Percentiles rank a stretch among this genome's conserved stretches.
Conservation (phyloP, 805 yeast genomes). For the Suhomyces sp. region DNA sequence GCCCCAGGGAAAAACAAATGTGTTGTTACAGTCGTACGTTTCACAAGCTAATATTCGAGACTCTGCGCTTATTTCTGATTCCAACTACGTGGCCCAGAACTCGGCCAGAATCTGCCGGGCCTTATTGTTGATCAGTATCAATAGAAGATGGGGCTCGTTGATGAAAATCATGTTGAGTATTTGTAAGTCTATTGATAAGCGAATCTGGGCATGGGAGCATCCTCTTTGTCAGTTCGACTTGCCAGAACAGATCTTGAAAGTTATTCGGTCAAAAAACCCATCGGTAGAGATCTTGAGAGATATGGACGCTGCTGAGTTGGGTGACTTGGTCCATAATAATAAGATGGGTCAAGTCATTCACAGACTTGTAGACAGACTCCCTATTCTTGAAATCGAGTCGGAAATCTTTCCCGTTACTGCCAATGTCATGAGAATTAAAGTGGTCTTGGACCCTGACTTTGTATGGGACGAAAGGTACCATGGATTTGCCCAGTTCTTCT, state of each 20-base stretch:
- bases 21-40: slow-evolving; percentile 82
- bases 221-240: slow-evolving; percentile 86
- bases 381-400: slow-evolving; percentile 68
- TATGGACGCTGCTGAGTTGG: slow-evolving; percentile 71
- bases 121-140: slow-evolving; percentile 77
- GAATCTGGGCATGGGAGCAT: slow-evolving; percentile 88
- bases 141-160: slow-evolving; percentile 87
- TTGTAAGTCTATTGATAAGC: slow-evolving; percentile 81
- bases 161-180: slow-evolving; percentile 71
- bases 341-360: slow-evolving; percentile 66
- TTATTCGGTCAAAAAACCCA: slow-evolving; percentile 61
- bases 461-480: slow-evolving; percentile 80
- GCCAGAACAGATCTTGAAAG: slow-evolving; percentile 61
- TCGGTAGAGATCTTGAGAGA: slow-evolving; percentile 71
- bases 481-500: slow-evolving; percentile 81
- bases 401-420: slow-evolving; percentile 87
- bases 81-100: slow-evolving; percentile 93
- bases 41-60: slow-evolving; percentile 72
- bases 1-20: slow-evolving; percentile 82
- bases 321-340: slow-evolving; percentile 83
- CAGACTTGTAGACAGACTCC: slow-evolving; percentile 66
- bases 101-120: slow-evolving; percentile 93
- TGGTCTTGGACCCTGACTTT: slow-evolving; percentile 70
- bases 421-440: slow-evolving; percentile 79
- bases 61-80: slow-evolving; percentile 80